Evolutionary conservation across 306 rosid species (phyloP).

Genomic region (Dryas octopetala): DNA sequence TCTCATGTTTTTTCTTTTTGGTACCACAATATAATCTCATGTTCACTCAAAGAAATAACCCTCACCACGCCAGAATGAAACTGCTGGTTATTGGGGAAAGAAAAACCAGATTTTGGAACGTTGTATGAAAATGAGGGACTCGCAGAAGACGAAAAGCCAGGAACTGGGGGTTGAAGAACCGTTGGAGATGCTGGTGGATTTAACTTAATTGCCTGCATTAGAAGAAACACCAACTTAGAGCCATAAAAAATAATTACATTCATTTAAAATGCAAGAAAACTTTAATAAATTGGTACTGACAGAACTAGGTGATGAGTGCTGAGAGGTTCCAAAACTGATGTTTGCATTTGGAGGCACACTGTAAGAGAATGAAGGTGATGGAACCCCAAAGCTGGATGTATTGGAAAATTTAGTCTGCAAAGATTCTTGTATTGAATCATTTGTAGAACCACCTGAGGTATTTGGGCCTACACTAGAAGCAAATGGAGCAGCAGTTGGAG

Average conservation of each 20-base stretch:
- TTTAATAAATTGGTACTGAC: conserved; percentile 34
- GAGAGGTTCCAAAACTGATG: conserved; percentile 23
- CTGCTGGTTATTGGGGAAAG: conserved; percentile 40
- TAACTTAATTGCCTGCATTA: conserved; percentile 34
- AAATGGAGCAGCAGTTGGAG: neutral
- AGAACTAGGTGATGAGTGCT: conserved; percentile 33
- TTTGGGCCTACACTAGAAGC: conserved; percentile 12
- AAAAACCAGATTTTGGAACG: conserved; percentile 30
- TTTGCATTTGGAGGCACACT: conserved; percentile 12
- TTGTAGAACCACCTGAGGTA: neutral
- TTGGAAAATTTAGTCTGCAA: conserved; percentile 13
- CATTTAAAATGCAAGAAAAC: neutral
- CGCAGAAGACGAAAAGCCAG: conserved; percentile 35
- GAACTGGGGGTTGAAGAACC: conserved; percentile 46
- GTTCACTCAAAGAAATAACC: neutral
- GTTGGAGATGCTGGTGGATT: conserved; percentile 32
- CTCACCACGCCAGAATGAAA: conserved; percentile 43
- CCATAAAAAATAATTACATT: neutral
- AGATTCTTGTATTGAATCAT: conserved; percentile 16
- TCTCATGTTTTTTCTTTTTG: neutral
- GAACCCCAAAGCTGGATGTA: conserved; percentile 28
- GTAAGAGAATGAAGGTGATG: conserved; percentile 21
- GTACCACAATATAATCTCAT: neutral
- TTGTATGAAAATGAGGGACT: conserved; percentile 50
- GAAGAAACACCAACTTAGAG: conserved; percentile 12